Base-by-base conservation (phyloP, 352 stramenopile species). In the Phytophthora pinifolia region DNA sequence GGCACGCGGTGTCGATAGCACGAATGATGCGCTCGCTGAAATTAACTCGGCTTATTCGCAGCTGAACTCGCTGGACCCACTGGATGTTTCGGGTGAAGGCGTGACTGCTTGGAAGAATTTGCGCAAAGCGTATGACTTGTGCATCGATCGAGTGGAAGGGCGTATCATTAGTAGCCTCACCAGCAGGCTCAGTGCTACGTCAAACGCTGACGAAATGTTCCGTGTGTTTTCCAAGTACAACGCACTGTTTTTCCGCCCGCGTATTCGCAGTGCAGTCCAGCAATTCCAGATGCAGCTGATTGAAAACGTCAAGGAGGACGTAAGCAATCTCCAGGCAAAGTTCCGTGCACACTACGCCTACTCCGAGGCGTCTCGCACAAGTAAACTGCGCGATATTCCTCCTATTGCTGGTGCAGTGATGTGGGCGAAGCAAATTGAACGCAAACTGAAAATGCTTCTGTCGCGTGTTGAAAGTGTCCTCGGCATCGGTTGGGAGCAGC, bases 341-440 rank as follows among this genome's bases (percentile, higher is more conserved):
- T 97, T 98, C 43, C 88, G 87, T 15, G 76, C 83, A 6, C 87
- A 98, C 44, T 99, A 99, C 63, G 94, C 98, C 33, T 91, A 96
- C n/a, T 99, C 96, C 0, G 86, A 98, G 46, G 95, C 97, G 12
- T 96, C 89, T 22, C 79, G 85, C 18, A 96, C 98, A 57, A 97
- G 93, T 47, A 94, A 94, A 51, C 62, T 99, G 22, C 85, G 96
- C 42, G 97, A 99, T 50, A 98, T 99, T 32, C 97, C 98, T 15
- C 97, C 97, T 18, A 95, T 99, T 32, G 93, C 93, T 31, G 97
- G 96, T 25, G 98, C 98, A 43, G 98, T 99, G 37, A 92, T 99
- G 65, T 99, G 98, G 98, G 97, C 97, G 13, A 98, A 98, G 62
- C 97, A 99, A 74, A 99, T 99, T 74, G 97, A 99, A 70, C 83